Base-by-base conservation (phyloP, 257 asterid genomes). In the Cordia subcordata region DNA sequence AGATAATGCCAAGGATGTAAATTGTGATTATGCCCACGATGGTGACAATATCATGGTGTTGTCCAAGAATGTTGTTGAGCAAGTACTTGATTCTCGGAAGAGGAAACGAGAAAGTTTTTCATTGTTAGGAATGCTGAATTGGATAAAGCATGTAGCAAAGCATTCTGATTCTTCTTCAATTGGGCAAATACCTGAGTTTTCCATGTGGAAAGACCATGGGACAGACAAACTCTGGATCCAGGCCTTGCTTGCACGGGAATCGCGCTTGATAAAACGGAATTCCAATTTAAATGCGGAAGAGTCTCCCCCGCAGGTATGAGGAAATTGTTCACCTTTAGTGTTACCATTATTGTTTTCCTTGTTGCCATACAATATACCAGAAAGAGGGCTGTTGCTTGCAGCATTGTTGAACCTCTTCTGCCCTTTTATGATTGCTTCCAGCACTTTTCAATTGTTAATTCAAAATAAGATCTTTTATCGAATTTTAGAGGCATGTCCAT, bases 131-230 rank as follows among this genome's bases (percentile, higher is more conserved):
- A 80, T 83, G 85, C 75, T 90, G 37, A 59, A 66, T 47, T 90
- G 97, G 97, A 47, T 85, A 58, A 65, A 18, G 27, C 15, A 68
- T 11, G 77, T 53, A 8, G 94, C 97, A 16, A 85, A 75, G 59
- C 66, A 63, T 75, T 63, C 82, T 1, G 66, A 66, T 62, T 81
- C 77, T 72, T 75, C 85, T 65, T 72, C 69, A 52, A 63, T 73
- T 42, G 84, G 87, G 64, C 55, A 18, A 39, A 40, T 85, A 14
- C 95, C 90, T 2, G 85, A 75, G 19, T 71, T 69, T 65, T 78
- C 85, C 60, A 74, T 72, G 68, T 80, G 94, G 95, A 64, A 68
- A 49, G 81, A 72, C 16, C 65, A 76, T 60, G 80, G 79, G 53
- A 33, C 65, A n/a, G 66, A 65, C 22, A 82, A 78, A 55, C 64